These are phyloP conservation scores for Orbilia ellipsospora DNA, from an alignment of 2,329 filamentous ascomycete species.

Conservation along the genomic window DNA sequence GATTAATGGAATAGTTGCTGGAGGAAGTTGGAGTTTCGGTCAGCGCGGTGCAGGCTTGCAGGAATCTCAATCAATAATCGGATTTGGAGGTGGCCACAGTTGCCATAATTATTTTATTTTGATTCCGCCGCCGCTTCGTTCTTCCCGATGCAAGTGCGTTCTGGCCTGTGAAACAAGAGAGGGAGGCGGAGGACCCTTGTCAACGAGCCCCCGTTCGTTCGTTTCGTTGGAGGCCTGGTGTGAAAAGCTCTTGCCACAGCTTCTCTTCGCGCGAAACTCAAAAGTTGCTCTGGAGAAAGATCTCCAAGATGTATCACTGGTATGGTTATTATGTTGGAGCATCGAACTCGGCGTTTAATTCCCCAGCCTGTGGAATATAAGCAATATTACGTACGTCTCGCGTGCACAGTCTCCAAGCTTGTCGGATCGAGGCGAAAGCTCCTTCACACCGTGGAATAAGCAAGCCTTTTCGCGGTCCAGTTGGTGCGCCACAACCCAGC, in stretches of 20 bases:
- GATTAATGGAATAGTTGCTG: neutral
- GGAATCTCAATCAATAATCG: neutral
- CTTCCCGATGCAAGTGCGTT: conserved; percentile 30
- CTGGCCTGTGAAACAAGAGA: conserved; percentile 17
- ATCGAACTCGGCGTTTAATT: neutral
- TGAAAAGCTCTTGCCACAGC: neutral
- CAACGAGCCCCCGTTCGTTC: neutral
- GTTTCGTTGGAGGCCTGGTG: neutral
- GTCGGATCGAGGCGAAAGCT: neutral
- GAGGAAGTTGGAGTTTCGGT: neutral
- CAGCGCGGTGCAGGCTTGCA: neutral
- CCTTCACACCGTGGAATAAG: neutral
- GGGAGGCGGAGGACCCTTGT: conserved; percentile 11
- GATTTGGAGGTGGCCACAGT: conserved; percentile 51
- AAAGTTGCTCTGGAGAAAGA: no score
- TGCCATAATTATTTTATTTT: conserved; percentile 33
- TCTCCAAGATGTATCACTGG: no score
- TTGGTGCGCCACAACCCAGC: neutral
- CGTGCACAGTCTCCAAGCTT: conserved; percentile 10
- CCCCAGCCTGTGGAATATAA: conserved; percentile 2
- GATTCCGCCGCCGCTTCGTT: conserved; percentile 5
- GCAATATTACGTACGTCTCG: conserved; percentile 1
- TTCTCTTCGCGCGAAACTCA: neutral
- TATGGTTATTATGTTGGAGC: no score
- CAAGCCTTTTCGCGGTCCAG: neutral